These are phyloP conservation scores for Phialophora chinensis DNA, from an alignment of 2,329 filamentous ascomycete species.

Conservation along the genomic window DNA sequence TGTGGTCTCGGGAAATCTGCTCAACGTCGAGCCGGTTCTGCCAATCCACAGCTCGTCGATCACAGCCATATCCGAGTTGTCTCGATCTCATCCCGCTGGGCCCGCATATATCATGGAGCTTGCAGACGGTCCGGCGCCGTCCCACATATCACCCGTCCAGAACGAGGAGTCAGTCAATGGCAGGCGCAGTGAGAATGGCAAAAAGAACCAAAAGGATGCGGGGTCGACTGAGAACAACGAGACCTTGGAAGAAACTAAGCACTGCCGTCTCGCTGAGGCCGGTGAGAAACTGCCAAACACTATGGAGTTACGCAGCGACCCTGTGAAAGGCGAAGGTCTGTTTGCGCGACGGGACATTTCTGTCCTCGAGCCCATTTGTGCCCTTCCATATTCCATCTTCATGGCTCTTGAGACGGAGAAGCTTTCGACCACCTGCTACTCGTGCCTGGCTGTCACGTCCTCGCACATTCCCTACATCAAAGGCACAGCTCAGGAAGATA, in stretches of 20 bases:
- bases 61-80: background rate
- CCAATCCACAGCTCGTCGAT: background rate
- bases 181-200: background rate
- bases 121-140: background rate
- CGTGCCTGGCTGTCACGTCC: constrained; percentile 27
- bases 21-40: background rate
- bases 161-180: background rate
- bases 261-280: constrained; percentile 47
- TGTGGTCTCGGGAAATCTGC: background rate
- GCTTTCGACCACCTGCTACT: constrained; percentile 26
- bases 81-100: background rate
- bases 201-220: background rate
- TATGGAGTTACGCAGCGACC: constrained; percentile 6
- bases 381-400: constrained; percentile 17
- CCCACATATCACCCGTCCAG: background rate
- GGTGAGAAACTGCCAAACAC: constrained; percentile 1
- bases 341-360: constrained; percentile 20
- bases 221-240: background rate
- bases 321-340: constrained; percentile 24
- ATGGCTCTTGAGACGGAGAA: constrained; percentile 28
- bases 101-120: background rate
- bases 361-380: constrained; percentile 23
- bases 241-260: background rate
- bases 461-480: constrained; percentile 19
- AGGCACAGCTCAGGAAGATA: constrained; percentile 34